Evolutionary conservation across 108 stramenopile species (phyloP).

Genomic region (Cyclotella choctawhatcheeana): DNA sequence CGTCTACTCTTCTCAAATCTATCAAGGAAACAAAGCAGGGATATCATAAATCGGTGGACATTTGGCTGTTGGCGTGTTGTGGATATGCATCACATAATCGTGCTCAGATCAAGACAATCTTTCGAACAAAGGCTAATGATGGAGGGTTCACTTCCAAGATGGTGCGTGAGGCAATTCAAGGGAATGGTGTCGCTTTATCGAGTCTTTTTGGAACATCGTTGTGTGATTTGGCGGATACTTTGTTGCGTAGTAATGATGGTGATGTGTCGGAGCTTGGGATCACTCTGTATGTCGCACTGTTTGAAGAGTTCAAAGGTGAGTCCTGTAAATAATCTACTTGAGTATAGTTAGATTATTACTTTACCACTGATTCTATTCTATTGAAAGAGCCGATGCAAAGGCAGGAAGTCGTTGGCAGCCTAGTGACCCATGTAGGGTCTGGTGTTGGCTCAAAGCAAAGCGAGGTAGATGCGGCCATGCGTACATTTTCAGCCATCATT

Average conservation of each 20-base stretch:
- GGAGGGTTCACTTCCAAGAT: constrained; percentile 39
- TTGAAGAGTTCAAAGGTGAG: constrained; percentile 50
- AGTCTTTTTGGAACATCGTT: constrained; percentile 37
- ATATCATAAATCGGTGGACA: constrained; percentile 43
- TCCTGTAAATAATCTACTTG: constrained; percentile 19
- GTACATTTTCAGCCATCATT: constrained; percentile 45
- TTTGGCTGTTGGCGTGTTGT: constrained; percentile 59
- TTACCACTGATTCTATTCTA: too few species aligned
- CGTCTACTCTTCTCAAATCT: constrained; percentile 35
- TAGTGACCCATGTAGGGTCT: constrained; percentile 49
- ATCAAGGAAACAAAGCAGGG: constrained; percentile 36
- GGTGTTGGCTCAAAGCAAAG: constrained; percentile 35
- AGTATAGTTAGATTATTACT: too few species aligned
- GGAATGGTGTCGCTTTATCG: constrained; percentile 45
- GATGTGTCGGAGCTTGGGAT: constrained; percentile 43
- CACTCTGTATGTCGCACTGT: constrained; percentile 44
- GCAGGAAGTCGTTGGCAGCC: constrained; percentile 32
- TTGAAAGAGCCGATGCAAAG: constrained; percentile 17
- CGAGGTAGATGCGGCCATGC: constrained; percentile 61
- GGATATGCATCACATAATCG: constrained; percentile 53
- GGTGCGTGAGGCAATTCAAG: constrained; percentile 26
- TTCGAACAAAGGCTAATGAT: constrained; percentile 40
- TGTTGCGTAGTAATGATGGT: constrained; percentile 23
- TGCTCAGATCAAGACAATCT: constrained; percentile 40
- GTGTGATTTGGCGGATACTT: constrained; percentile 47